Evolutionary conservation across 2,329 filamentous ascomycete species (phyloP), one percentile per base, ranked within the genome.

Genomic region (Talaromyces amestolkiae): DNA sequence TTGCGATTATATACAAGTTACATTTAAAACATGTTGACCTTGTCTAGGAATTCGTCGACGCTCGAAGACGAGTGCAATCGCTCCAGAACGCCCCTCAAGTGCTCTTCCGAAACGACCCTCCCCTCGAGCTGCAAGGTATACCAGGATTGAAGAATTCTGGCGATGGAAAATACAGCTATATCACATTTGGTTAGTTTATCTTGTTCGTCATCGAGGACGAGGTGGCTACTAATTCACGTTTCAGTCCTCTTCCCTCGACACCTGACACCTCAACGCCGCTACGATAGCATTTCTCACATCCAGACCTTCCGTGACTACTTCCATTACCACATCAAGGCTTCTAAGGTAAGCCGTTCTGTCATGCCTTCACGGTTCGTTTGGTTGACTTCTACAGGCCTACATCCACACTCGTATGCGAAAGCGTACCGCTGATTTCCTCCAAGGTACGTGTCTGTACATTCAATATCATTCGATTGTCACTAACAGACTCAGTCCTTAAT

Each of bases 301-400:
- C 96, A 99, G 81, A 99, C 95, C 15, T 99, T 99, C 91, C 91
- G 95, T 71, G 95, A 99, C 77, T 99, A 99, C 81, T 99, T 99
- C 85, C 95, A 99, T 80, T 99, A 99, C 79, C 95, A 99, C 80
- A 99, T 99, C 82, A 99, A 99, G 82, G 96, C 95, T 35, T 97
- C 93, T 68, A 99, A 99, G 85, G 87, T 88, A 78, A 61, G 47
- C 2, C 3, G 3, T n/a, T 24, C 60, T 51, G 15, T 27, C 27
- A 1, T 58, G 15, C 19, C 35, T n/a, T 61, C 66, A 19, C 4
- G 27, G 31, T 19, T n/a, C 35, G 47, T 54, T 17, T 33, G 43
- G 47, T 61, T 58, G 65, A 64, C 35, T 54, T 22, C n/a, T 58
- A 7, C 69, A 89, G 87, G 95, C 96, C 62, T 99, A 97, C 76